Conservation (phyloP, 1,284 basidiomycete species). For the Ustilago curta region DNA sequence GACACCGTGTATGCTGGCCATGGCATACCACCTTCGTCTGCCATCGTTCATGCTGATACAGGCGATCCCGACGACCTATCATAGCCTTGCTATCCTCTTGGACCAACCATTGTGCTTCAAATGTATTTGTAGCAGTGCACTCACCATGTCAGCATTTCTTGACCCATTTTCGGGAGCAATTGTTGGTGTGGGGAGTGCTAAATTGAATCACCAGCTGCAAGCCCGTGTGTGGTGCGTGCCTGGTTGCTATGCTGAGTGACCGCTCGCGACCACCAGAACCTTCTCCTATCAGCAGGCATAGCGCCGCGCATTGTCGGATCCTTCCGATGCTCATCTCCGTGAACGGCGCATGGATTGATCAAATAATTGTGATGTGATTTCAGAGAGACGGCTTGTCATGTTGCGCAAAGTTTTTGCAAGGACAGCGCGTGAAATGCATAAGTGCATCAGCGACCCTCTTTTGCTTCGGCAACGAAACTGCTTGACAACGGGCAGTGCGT, state of each 20-base stretch:
- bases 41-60: conserved; percentile 9
- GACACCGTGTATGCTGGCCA: conserved; percentile 13
- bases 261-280: background rate
- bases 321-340: background rate
- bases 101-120: too few relatives aligned
- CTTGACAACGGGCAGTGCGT: background rate
- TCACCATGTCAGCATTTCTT: background rate
- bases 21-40: conserved; percentile 15
- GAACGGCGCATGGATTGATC: background rate
- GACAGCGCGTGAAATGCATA: conserved; percentile 37
- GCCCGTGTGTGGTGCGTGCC: conserved; percentile 1
- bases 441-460: conserved; percentile 8
- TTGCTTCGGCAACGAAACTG: background rate
- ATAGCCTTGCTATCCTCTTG: background rate
- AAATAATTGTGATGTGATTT: conserved; percentile 4
- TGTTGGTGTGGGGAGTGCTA: background rate
- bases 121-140: too few relatives aligned
- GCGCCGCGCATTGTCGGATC: background rate
- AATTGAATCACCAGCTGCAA: background rate
- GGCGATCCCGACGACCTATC: conserved; percentile 23
- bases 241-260: conserved; percentile 2
- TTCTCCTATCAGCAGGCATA: background rate
- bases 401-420: background rate
- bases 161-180: background rate
- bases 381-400: background rate